phyloP scores from a whole-genome alignment of 2,329 filamentous ascomycete species.

The Knoxdaviesia capensis region DNA sequence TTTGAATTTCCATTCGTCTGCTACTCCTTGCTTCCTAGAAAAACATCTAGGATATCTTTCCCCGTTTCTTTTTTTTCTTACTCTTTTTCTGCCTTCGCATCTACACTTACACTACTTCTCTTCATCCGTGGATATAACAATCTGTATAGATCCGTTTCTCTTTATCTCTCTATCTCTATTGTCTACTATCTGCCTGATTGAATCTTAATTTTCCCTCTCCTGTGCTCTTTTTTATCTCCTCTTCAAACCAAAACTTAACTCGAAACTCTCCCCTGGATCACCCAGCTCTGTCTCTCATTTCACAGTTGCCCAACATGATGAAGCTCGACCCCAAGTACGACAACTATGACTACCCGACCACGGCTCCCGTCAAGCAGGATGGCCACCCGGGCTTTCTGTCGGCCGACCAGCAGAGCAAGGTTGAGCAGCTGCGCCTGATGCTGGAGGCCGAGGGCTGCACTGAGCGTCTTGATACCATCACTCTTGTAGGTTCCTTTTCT shows the following conservation, averaged over 20 bases:
- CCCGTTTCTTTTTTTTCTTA: background rate
- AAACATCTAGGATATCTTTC: no score
- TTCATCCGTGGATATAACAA: no score
- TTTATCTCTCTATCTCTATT: no score
- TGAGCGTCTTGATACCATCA: constrained; percentile 78
- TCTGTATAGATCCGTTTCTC: no score
- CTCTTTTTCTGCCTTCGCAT: background rate
- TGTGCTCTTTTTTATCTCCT: background rate
- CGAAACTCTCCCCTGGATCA: background rate
- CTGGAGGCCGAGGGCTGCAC: constrained; percentile 70
- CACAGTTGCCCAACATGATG: constrained; percentile 16
- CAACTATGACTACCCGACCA: constrained; percentile 81
- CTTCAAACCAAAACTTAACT: no score
- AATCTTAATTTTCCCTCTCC: background rate
- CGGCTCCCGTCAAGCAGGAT: constrained; percentile 43
- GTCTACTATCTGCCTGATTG: background rate
- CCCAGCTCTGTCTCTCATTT: background rate
- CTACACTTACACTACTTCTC: no score
- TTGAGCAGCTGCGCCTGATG: constrained; percentile 65
- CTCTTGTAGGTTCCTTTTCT: constrained; percentile 40
- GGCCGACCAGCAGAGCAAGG: constrained; percentile 70
- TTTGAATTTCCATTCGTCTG: no score
- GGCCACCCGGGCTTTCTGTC: constrained; percentile 84
- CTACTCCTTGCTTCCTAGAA: no score
- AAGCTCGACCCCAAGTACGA: constrained; percentile 80